Base-by-base conservation (phyloP, 352 stramenopile species). In the Phytophthora idaei region DNA sequence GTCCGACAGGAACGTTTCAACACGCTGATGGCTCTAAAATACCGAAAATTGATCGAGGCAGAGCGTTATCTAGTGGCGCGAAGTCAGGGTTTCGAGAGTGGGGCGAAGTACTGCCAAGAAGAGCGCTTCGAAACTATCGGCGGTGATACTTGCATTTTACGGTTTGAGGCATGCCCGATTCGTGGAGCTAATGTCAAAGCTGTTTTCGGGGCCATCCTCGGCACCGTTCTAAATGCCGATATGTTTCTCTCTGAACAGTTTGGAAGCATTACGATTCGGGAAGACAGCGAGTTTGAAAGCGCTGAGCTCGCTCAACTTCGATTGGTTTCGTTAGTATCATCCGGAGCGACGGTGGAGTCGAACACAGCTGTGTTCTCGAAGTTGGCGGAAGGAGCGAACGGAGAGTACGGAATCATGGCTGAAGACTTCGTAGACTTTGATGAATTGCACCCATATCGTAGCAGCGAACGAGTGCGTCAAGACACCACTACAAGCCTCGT, bases 341-440 rank as follows among this genome's bases (percentile, higher is more conserved):
- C n/a, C 2, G 42, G 42, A 49, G 21, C 21, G 2, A 15, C 9
- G 5, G 42, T 49, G 15, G 42, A 49, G 42, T 29, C 42, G 3
- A 49, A 49, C 51, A 64, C 64, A 0, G 52, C 57, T 25, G 39
- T 68, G 58, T 72, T 67, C 15, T 57, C 64, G 6, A 44, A 41
- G 12, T 68, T 64, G 36, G 21, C 41, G 2, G 50, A 61, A 14
- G 36, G 27, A n/a, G 15, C 3, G 1, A 17, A 37, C 5, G 36
- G 53, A 17, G 12, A 27, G 7, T 72, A 57, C n/a, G 58, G 64
- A 10, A 45, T 64, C 15, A 65, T 71, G 5, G 14, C 28, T 10
- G 39, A 27, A 9, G 59, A 71, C 4, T 81, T 71, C 29, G 75
- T 86, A 2, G 73, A 86, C 25, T 57, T 57, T 21, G 78, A 87